Percentiles rank a stretch among this genome's conserved stretches.
Conservation (phyloP, 148 eudicot genomes). For the Dianthus caryophyllus region DNA sequence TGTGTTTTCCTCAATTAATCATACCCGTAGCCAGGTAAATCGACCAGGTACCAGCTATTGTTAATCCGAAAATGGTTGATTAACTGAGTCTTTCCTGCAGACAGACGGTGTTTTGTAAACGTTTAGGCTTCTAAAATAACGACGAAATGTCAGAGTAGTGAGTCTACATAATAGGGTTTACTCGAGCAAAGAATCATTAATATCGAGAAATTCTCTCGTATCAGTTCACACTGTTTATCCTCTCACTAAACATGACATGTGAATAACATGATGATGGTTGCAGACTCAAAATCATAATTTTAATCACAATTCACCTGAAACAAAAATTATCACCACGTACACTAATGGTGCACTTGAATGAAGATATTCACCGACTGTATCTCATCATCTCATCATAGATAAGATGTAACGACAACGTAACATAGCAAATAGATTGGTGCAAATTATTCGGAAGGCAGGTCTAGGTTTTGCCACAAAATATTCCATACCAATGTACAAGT, state of each 20-base stretch:
- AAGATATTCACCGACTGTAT: too few relatives aligned
- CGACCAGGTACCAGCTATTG: constrained; percentile 95
- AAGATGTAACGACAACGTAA: neutral
- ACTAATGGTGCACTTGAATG: neutral
- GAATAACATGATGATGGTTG: neutral
- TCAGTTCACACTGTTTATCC: neutral
- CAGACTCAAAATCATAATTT: neutral
- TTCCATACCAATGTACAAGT: too few relatives aligned
- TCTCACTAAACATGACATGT: neutral
- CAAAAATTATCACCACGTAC: neutral
- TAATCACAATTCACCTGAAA: neutral
- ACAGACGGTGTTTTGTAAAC: constrained; percentile 1
- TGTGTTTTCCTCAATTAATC: neutral
- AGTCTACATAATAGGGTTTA: neutral
- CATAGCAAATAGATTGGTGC: neutral
- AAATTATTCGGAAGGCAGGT: neutral
- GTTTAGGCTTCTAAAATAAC: neutral
- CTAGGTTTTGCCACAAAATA: neutral
- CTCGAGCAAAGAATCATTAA: neutral
- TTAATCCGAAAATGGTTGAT: constrained; percentile 94
- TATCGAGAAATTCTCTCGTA: neutral
- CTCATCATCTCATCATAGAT: neutral
- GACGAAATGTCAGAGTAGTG: neutral
- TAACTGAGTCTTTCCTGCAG: constrained; percentile 96
- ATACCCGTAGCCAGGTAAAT: constrained; percentile 99